These are phyloP conservation scores for Venturiaceae sp. DNA, from an alignment of 2,329 filamentous ascomycete species.

Conservation along the genomic window DNA sequence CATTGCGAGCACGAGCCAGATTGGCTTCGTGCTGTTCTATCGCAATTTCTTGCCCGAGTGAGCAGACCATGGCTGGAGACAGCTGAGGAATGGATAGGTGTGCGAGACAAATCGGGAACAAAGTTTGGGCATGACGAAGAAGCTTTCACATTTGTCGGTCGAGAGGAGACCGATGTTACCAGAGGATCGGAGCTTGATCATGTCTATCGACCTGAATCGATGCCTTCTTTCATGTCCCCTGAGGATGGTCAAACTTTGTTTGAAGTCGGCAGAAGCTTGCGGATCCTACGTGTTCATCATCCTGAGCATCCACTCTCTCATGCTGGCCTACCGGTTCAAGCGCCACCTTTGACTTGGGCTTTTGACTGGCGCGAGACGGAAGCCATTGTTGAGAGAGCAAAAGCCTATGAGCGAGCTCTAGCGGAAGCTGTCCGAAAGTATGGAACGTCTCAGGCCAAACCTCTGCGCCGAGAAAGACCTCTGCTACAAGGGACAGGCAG, in stretches of 20 bases:
- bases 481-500: neutral
- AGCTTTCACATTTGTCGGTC: neutral
- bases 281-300: conserved; percentile 62
- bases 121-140: conserved; percentile 9
- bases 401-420: conserved; percentile 38
- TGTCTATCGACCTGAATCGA: conserved; percentile 51
- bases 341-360: conserved; percentile 55
- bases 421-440: conserved; percentile 20
- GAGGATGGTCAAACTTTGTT: conserved; percentile 67
- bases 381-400: conserved; percentile 50
- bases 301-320: conserved; percentile 59
- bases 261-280: conserved; percentile 67
- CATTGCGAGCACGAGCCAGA: conserved; percentile 53
- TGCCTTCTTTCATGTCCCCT: conserved; percentile 61
- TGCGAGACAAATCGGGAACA: neutral
- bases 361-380: conserved; percentile 65
- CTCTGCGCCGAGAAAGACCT: neutral
- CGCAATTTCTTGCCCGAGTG: conserved; percentile 55
- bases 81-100: conserved; percentile 8
- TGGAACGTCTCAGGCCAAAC: conserved; percentile 3
- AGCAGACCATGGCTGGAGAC: conserved; percentile 57
- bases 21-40: conserved; percentile 53
- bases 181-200: conserved; percentile 46
- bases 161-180: conserved; percentile 14
- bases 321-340: conserved; percentile 35